These are phyloP conservation scores for Pholiota microspora DNA, from an alignment of 768 basidiomycete genomes.

Conservation along the genomic window DNA sequence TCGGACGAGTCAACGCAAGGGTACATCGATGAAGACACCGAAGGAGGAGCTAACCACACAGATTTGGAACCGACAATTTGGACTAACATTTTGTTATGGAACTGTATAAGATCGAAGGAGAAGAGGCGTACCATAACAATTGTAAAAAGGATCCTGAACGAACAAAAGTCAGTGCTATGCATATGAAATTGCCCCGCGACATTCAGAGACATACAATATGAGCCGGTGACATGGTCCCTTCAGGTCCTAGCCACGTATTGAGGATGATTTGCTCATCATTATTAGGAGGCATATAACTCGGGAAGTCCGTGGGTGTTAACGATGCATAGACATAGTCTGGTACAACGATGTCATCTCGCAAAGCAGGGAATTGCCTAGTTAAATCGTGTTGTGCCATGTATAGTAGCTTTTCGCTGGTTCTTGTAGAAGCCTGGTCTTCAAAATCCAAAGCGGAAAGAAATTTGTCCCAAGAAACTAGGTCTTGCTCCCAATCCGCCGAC, in stretches of 20 bases:
- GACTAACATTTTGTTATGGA: conserved; percentile 22
- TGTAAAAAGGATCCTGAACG: conserved; percentile 87
- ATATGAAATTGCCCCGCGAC: conserved; percentile 3
- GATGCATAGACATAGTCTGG: conserved; percentile 88
- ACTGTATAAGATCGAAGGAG: conserved; percentile 1
- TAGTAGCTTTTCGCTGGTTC: conserved; percentile 29
- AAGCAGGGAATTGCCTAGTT: conserved; percentile 76
- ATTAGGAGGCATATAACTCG: conserved; percentile 59
- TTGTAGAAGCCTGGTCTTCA: conserved; percentile 24
- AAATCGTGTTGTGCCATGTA: conserved; percentile 95
- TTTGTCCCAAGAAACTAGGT: conserved; percentile 71
- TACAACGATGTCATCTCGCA: conserved; percentile 72
- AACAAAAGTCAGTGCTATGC: conserved; percentile 6
- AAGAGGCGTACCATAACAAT: conserved; percentile 70
- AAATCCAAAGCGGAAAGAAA: conserved; percentile 56
- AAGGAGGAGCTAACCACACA: conserved; percentile 88
- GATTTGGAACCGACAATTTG: conserved; percentile 90
- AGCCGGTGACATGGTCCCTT: conserved; percentile 80
- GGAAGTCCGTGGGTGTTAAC: conserved; percentile 42
- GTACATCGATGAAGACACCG: conserved; percentile 55
- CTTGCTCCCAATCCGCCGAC: conserved; percentile 76
- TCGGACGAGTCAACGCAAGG: conserved; percentile 33
- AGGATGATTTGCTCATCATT: conserved; percentile 66
- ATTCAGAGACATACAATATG: conserved; percentile 58
- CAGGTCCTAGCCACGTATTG: conserved; percentile 84